These are phyloP conservation scores for Lactarius tabidus DNA, from an alignment of 768 basidiomycete species.

Conservation along the genomic window DNA sequence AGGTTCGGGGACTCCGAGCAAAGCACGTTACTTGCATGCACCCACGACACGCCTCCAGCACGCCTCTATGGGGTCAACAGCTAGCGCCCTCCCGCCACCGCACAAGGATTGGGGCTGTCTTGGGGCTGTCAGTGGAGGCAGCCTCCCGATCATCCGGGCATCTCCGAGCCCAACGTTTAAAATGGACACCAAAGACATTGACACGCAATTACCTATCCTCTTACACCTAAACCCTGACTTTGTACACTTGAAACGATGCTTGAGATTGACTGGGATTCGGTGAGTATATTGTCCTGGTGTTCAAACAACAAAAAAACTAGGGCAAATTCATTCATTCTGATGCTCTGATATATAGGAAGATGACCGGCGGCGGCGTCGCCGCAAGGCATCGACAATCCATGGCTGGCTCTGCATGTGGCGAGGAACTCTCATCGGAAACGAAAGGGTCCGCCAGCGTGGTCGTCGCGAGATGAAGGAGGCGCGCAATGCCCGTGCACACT, in stretches of 20 bases:
- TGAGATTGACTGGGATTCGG: constrained; percentile 24
- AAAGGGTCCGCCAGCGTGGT: constrained; percentile 23
- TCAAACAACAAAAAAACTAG: background rate
- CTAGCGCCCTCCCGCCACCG: background rate
- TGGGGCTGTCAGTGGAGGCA: background rate
- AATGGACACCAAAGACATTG: background rate
- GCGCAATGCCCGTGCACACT: constrained; percentile 6
- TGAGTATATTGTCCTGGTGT: constrained; percentile 1
- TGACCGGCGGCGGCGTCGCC: constrained; percentile 11
- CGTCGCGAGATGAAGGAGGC: constrained; percentile 26
- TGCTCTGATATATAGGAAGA: constrained; percentile 4
- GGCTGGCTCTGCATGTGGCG: constrained; percentile 28
- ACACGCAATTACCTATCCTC: background rate
- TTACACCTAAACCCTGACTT: constrained; percentile 15
- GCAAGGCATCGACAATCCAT: constrained; percentile 26
- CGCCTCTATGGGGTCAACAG: background rate
- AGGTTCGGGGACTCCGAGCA: background rate
- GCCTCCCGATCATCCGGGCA: constrained; percentile 12
- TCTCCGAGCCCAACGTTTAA: constrained; percentile 10
- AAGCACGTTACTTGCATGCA: background rate
- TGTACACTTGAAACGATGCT: constrained; percentile 10
- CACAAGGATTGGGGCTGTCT: background rate
- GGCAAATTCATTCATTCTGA: background rate
- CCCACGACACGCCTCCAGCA: background rate
- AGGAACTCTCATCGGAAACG: constrained; percentile 24